phyloP scores from a whole-genome alignment of 306 rosid species.

The Cucumis cinereus region DNA sequence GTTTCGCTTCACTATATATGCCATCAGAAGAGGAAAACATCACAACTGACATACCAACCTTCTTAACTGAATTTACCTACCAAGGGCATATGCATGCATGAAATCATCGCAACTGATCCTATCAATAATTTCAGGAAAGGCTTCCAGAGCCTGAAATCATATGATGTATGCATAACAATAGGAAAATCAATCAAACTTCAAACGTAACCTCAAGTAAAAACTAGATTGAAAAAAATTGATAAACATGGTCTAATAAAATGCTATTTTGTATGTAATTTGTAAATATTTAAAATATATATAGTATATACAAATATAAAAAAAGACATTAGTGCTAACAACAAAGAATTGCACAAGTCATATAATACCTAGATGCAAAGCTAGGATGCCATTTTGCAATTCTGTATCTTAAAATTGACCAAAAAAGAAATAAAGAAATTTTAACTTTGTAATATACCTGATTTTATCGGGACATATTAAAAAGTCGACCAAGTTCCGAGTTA shows the following conservation, averaged over 20 bases:
- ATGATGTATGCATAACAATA: neutral
- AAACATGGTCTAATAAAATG: neutral
- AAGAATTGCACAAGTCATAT: neutral
- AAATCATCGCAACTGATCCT: slow-evolving; percentile 37
- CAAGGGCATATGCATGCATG: slow-evolving; percentile 54
- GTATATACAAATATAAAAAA: no score
- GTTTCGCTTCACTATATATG: neutral
- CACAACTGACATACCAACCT: neutral
- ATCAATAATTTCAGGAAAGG: slow-evolving; percentile 19
- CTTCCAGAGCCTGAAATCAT: slow-evolving; percentile 40
- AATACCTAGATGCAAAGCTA: neutral
- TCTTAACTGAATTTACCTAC: slow-evolving; percentile 24
- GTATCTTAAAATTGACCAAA: neutral
- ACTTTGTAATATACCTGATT: neutral
- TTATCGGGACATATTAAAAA: neutral
- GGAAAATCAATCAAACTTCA: neutral
- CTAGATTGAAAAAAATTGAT: neutral
- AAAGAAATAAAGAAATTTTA: neutral
- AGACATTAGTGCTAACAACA: no score
- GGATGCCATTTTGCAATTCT: neutral
- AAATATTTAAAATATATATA: neutral
- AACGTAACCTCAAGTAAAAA: neutral
- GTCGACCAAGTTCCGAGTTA: neutral
- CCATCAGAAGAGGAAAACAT: neutral
- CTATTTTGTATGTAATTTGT: neutral